A percentile compares a stretch with the other conserved stretches of the same genome.
Evolutionary conservation across 441 rosid genomes (phyloP).

Genomic region (Oxalis stricta): DNA sequence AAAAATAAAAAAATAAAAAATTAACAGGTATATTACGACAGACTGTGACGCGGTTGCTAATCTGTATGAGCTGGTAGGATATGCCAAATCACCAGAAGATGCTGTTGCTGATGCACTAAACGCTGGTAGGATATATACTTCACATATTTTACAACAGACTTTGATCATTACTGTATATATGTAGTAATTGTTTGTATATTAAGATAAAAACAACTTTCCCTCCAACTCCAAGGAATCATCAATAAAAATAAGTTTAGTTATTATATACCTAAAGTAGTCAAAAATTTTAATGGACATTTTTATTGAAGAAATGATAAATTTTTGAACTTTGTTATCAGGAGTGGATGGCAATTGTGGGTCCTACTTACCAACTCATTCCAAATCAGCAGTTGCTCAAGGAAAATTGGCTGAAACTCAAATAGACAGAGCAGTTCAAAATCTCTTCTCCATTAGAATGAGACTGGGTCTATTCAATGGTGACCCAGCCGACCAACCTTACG

Average conservation of each 20-base stretch:
- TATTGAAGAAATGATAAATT: too few species aligned
- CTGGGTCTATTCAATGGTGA: conserved; percentile 56
- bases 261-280: too few species aligned
- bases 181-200: too few species aligned
- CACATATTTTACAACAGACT: too few species aligned
- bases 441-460: conserved; percentile 51
- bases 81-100: conserved; percentile 34
- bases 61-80: conserved; percentile 36
- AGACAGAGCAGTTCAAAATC: conserved; percentile 43
- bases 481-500: conserved; percentile 38
- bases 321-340: conserved; percentile 26
- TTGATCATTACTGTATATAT: too few species aligned
- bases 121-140: conserved; percentile 50
- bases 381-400: conserved; percentile 43
- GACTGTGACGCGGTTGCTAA: conserved; percentile 76
- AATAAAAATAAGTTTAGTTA: too few species aligned
- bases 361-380: conserved; percentile 40
- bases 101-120: conserved; percentile 52
- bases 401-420: conserved; percentile 37
- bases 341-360: conserved; percentile 59
- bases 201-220: too few species aligned
- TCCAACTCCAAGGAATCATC: too few species aligned
- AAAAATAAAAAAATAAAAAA: too few species aligned
- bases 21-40: conserved; percentile 57
- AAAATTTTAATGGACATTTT: too few species aligned